Conservation (phyloP, 2,329 filamentous ascomycete genomes). For the Diaporthe longicolla region DNA sequence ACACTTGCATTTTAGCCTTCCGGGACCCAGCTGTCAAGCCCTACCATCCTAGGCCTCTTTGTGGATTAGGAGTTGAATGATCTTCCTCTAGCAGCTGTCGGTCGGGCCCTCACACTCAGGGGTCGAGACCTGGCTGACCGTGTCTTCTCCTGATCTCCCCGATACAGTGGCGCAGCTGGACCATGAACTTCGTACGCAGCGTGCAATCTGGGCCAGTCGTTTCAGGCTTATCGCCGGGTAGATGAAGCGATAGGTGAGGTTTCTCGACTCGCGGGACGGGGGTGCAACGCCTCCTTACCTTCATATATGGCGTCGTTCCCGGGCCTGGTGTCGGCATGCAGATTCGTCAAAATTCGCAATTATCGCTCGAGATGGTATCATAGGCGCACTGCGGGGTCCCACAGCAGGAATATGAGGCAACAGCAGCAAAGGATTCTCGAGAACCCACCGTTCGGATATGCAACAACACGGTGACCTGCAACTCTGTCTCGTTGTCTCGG, state of each 20-base stretch:
- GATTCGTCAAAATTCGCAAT: constrained; percentile 42
- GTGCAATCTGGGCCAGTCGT: constrained; percentile 30
- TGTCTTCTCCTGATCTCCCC: background rate
- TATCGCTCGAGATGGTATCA: constrained; percentile 43
- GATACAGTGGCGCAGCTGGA: background rate
- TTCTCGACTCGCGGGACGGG: constrained; percentile 19
- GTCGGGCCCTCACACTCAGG: background rate
- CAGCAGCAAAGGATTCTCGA: background rate
- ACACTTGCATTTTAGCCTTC: constrained; percentile 2
- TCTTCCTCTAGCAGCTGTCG: background rate
- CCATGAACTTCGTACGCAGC: background rate
- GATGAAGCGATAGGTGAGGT: background rate
- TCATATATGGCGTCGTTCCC: constrained; percentile 38
- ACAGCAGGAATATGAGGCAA: constrained; percentile 25
- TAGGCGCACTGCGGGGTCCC: constrained; percentile 42
- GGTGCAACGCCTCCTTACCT: constrained; percentile 17
- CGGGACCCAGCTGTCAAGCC: constrained; percentile 16
- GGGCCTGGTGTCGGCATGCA: constrained; percentile 32
- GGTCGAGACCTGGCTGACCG: background rate
- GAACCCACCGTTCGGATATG: constrained; percentile 38
- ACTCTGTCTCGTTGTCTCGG: constrained; percentile 36
- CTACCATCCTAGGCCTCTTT: background rate
- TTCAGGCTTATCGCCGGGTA: background rate
- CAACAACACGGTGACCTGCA: constrained; percentile 40
- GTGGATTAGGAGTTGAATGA: constrained; percentile 5